Percentiles rank a stretch among this genome's conserved stretches.
Evolutionary conservation across 768 basidiomycete species (phyloP).

Genomic region (Cyclocybe cylindracea): DNA sequence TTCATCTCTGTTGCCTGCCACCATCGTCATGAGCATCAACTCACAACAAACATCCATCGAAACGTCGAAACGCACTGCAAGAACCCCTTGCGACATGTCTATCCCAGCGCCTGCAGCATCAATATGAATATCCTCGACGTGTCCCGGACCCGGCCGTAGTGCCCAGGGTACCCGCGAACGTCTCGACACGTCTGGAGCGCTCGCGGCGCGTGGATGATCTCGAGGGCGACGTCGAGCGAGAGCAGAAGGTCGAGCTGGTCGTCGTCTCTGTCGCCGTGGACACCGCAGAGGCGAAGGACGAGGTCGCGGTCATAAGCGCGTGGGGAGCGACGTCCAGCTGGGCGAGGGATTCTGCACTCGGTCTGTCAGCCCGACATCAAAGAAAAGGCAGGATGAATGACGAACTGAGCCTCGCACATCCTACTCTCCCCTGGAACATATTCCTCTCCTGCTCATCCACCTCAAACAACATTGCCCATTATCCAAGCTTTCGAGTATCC

Average conservation of each 20-base stretch:
- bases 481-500: constrained; percentile 40
- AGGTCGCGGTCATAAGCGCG: constrained; percentile 11
- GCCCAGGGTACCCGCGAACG: constrained; percentile 88
- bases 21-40: neutral
- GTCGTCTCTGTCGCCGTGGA: constrained; percentile 6
- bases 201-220: constrained; percentile 95
- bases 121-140: constrained; percentile 92
- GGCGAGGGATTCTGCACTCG: constrained; percentile 3
- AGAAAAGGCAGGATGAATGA: neutral
- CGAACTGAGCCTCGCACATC: constrained; percentile 9
- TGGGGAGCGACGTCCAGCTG: constrained; percentile 12
- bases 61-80: constrained; percentile 50
- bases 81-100: constrained; percentile 86
- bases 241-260: constrained; percentile 80
- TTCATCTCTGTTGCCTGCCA: constrained; percentile 88
- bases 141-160: constrained; percentile 87
- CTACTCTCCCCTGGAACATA: neutral
- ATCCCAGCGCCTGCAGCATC: constrained; percentile 73
- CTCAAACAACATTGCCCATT: constrained; percentile 52
- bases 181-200: constrained; percentile 88
- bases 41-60: constrained; percentile 3
- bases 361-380: neutral
- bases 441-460: constrained; percentile 37
- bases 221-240: constrained; percentile 87
- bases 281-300: neutral